These are phyloP conservation scores for Mucor saturninus DNA, from an alignment of 371 early-diverging fungal species.

Conservation along the genomic window DNA sequence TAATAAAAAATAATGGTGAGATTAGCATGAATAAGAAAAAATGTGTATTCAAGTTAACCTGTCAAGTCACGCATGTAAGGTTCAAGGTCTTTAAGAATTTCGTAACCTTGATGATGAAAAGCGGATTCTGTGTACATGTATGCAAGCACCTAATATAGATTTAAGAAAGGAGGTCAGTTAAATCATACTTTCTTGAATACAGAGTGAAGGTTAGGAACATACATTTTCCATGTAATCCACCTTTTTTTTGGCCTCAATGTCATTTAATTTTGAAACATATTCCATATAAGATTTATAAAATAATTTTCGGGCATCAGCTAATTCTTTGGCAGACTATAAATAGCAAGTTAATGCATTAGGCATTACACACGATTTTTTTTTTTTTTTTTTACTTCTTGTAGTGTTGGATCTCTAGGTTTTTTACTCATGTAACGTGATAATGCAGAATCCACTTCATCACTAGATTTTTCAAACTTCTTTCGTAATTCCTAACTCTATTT, in stretches of 20 bases:
- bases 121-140: slow-evolving; percentile 77
- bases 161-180: not conserved
- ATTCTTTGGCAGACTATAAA: slow-evolving; percentile 60
- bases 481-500: slow-evolving; percentile 55
- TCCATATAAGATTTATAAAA: slow-evolving; percentile 71
- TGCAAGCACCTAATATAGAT: slow-evolving; percentile 55
- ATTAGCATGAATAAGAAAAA: not conserved
- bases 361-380: not conserved
- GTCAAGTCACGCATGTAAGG: slow-evolving; percentile 78
- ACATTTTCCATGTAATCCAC: slow-evolving; percentile 81
- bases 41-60: slow-evolving; percentile 30
- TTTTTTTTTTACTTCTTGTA: slow-evolving; percentile 54
- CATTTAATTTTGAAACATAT: slow-evolving; percentile 69
- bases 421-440: slow-evolving; percentile 68
- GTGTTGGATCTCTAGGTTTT: slow-evolving; percentile 60
- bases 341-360: not conserved
- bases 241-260: slow-evolving; percentile 69
- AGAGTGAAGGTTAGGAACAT: slow-evolving; percentile 3
- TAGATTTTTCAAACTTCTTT: slow-evolving; percentile 66
- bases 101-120: slow-evolving; percentile 79
- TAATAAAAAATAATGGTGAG: slow-evolving; percentile 6
- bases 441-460: slow-evolving; percentile 69
- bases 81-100: slow-evolving; percentile 75
- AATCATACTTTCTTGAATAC: not conserved
- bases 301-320: slow-evolving; percentile 60